Base-by-base conservation (phyloP, 768 basidiomycete genomes). In the Boletellus emodensis region DNA sequence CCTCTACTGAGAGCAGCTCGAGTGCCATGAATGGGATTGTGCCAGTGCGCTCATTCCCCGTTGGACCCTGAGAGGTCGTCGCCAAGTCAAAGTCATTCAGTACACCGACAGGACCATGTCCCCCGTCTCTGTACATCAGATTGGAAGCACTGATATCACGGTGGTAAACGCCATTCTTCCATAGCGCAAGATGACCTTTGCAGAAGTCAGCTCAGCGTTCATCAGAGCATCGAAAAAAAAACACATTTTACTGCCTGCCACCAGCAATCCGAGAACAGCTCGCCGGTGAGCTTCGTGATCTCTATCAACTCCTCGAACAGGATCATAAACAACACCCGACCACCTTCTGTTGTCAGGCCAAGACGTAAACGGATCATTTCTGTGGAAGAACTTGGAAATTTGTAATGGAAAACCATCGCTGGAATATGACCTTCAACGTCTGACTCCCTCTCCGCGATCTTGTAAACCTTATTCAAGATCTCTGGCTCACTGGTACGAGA, bases 21-120 rank as follows among this genome's bases (percentile, higher is more conserved):
- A 67, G 24, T 3, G 66, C 69, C 62, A 71, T 72, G 58, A 72
- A 73, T 18, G 66, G 60, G 5, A 67, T 38, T 13, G 60, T 66
- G 4, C 66, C 65, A 4, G 65, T 63, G 9, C 55, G 53, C 24
- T 61, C 53, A n/a, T 41, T 48, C 10, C 57, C 56, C 38, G 24
- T 47, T 2, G 35, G 20, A 24, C 15, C 34, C 39, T 55, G 37
- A 18, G 2, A 15, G 6, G 13, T 35, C 48, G 43, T 46, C 34
- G 61, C 49, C 24, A 70, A 54, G 53, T 72, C 68, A 35, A 55
- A 70, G 50, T 70, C 64, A 18, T 56, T 62, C 26, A 73, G 46
- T 14, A 47, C 35, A 17, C 40, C 45, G 5, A 39, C 8, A 20
- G 1, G 3, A 22, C 14, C 4, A 1, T 4, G 18, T 24, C 3